Conservation (phyloP, 129 eudicot species). For the Flaveria bidentis region DNA sequence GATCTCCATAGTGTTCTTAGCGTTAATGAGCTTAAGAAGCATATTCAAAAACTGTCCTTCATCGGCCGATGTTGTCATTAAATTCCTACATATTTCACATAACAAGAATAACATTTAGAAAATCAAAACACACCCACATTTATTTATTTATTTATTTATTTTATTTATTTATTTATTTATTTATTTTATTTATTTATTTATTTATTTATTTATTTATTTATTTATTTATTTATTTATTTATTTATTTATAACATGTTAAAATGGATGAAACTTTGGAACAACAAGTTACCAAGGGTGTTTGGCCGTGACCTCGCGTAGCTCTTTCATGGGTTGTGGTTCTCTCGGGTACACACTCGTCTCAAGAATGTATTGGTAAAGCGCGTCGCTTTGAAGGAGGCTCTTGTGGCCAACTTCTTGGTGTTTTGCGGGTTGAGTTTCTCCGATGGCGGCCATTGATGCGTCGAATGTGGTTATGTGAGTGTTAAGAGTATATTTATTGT, state of each 20-base stretch:
- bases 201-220: too few relatives aligned
- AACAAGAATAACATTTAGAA: constrained; percentile 8
- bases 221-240: too few relatives aligned
- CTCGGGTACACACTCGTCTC: constrained; percentile 59
- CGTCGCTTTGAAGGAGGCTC: constrained; percentile 62
- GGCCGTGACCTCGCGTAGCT: constrained; percentile 53
- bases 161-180: too few relatives aligned
- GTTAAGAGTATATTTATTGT: not conserved
- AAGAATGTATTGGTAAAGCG: constrained; percentile 59
- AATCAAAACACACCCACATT: not conserved
- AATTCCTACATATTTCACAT: constrained; percentile 36
- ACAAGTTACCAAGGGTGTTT: constrained; percentile 45
- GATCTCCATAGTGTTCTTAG: constrained; percentile 54
- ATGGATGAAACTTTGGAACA: not conserved
- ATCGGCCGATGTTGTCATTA: constrained; percentile 60
- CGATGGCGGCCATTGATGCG: constrained; percentile 28
- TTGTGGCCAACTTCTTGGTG: constrained; percentile 70
- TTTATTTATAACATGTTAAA: not conserved
- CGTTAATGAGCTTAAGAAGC: constrained; percentile 49
- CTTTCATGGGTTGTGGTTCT: constrained; percentile 55
- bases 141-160: too few relatives aligned
- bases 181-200: too few relatives aligned
- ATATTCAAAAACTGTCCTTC: constrained; percentile 58
- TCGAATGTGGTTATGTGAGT: not conserved
- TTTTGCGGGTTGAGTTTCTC: constrained; percentile 40